Evolutionary conservation across 73 alveolate species (phyloP).

Genomic region (Paramecium primaurelia): DNA sequence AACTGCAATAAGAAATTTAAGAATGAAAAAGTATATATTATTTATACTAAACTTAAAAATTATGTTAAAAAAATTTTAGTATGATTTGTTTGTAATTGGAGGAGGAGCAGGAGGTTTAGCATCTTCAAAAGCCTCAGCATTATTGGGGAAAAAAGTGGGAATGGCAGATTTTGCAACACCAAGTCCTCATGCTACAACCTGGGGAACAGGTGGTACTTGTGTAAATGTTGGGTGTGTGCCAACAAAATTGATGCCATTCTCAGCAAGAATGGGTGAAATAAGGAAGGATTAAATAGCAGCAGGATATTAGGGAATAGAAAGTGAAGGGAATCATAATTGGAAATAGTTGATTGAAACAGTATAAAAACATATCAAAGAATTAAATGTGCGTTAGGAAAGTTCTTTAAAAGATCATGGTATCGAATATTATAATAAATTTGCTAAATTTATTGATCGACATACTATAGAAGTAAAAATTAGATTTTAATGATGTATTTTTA

Average conservation of each 20-base stretch:
- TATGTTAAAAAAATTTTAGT: conserved; percentile 57
- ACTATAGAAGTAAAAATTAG: conserved; percentile 64
- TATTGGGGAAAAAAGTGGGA: conserved; percentile 90
- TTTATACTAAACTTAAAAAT: neutral
- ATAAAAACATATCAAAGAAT: conserved; percentile 75
- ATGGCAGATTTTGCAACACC: conserved; percentile 97
- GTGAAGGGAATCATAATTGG: conserved; percentile 81
- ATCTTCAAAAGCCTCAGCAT: conserved; percentile 94
- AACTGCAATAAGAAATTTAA: neutral
- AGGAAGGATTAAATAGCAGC: conserved; percentile 71
- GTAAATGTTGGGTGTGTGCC: conserved; percentile 99
- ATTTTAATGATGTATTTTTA: neutral
- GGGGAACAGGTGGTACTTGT: conserved; percentile 99
- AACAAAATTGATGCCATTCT: conserved; percentile 98
- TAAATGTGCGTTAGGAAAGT: conserved; percentile 83
- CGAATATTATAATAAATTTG: conserved; percentile 79
- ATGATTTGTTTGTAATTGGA: conserved; percentile 93
- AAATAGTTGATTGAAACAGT: conserved; percentile 76
- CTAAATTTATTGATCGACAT: conserved; percentile 81
- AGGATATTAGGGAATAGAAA: conserved; percentile 70
- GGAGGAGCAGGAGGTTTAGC: conserved; percentile 99
- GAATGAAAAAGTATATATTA: neutral
- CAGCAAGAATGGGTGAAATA: conserved; percentile 87
- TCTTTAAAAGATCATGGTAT: conserved; percentile 76
- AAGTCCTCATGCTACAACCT: conserved; percentile 89